Conservation (phyloP, 2,329 filamentous ascomycete species). For the Diaporthe batatas region DNA sequence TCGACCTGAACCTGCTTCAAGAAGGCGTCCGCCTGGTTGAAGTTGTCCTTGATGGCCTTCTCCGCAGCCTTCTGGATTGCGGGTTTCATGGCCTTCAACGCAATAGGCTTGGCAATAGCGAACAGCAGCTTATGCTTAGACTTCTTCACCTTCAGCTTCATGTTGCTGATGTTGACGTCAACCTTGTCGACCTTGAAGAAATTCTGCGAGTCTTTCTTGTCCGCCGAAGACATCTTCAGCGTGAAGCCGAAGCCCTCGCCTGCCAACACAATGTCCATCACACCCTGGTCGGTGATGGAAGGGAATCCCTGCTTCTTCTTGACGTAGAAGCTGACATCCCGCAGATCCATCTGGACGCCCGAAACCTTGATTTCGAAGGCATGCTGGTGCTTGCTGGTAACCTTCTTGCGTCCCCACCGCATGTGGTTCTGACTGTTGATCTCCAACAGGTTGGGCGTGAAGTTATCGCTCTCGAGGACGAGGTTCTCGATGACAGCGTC, state of each 20-base stretch:
- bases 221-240: slow-evolving; percentile 86
- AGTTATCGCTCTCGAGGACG: slow-evolving; percentile 94
- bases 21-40: slow-evolving; percentile 79
- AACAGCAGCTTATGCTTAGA: slow-evolving; percentile 96
- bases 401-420: slow-evolving; percentile 92
- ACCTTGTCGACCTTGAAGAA: slow-evolving; percentile 97
- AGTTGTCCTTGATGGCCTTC: slow-evolving; percentile 88
- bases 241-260: slow-evolving; percentile 93
- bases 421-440: slow-evolving; percentile 93
- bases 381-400: slow-evolving; percentile 85
- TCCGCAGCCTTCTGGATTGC: slow-evolving; percentile 89
- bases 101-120: slow-evolving; percentile 84
- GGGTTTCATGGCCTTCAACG: slow-evolving; percentile 86
- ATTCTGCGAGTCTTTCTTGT: slow-evolving; percentile 80
- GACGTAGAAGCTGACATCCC: slow-evolving; percentile 93
- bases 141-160: slow-evolving; percentile 92
- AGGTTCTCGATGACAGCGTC: slow-evolving; percentile 95
- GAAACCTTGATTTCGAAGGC: slow-evolving; percentile 84
- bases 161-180: slow-evolving; percentile 82
- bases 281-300: slow-evolving; percentile 85
- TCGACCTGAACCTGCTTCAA: slow-evolving; percentile 86
- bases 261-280: slow-evolving; percentile 89
- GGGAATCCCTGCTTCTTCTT: slow-evolving; percentile 97
- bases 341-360: slow-evolving; percentile 92
- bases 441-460: slow-evolving; percentile 93